phyloP scores from a whole-genome alignment of 805 yeast genomes.

The Yarrowia sp. region DNA sequence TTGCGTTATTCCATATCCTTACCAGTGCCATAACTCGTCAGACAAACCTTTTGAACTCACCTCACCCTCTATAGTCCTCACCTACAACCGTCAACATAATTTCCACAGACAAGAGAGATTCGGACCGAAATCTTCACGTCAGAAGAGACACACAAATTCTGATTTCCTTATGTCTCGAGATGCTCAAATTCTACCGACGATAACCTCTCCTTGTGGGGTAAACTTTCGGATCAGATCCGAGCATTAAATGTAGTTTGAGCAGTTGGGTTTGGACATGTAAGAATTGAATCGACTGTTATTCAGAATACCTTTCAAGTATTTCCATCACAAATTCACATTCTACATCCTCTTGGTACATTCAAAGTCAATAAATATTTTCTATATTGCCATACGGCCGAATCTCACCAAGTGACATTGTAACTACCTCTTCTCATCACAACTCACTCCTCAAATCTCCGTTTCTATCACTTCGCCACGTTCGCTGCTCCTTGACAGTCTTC shows the following conservation, averaged over 20 bases:
- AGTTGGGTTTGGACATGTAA: too few relatives aligned
- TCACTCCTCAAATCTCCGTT: not conserved
- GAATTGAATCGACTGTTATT: too few relatives aligned
- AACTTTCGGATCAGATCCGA: not conserved
- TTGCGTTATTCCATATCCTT: too few relatives aligned
- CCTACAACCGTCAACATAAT: not conserved
- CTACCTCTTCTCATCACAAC: not conserved
- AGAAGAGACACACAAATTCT: not conserved
- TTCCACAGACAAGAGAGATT: not conserved
- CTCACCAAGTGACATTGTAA: too few relatives aligned
- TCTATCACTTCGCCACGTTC: not conserved
- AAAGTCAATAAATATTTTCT: too few relatives aligned
- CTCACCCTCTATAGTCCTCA: too few relatives aligned
- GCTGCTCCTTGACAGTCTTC: conserved; percentile 48
- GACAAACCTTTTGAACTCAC: too few relatives aligned
- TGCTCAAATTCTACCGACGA: not conserved
- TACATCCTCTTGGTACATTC: too few relatives aligned
- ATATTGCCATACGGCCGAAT: too few relatives aligned
- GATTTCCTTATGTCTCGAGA: not conserved
- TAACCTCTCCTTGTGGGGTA: conserved; percentile 8
- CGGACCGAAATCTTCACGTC: not conserved
- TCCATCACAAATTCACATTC: too few relatives aligned
- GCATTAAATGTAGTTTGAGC: not conserved
- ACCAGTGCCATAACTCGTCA: accelerated
- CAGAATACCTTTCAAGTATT: too few relatives aligned